Evolutionary conservation across 1,284 basidiomycete species (phyloP).

Genomic region (Apiotrichum gracile): DNA sequence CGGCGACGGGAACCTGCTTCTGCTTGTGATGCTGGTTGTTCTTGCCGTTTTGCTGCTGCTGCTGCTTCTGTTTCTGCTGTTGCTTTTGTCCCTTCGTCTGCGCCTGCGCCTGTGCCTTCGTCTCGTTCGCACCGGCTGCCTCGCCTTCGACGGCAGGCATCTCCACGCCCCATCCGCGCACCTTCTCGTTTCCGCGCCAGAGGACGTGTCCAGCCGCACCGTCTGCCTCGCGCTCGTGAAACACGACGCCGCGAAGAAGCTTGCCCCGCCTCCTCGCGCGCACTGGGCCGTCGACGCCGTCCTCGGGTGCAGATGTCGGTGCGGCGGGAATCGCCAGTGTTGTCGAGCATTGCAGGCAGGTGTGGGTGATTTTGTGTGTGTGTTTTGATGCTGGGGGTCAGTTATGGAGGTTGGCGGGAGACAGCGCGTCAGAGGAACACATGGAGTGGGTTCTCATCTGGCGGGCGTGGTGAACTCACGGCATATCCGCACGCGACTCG

Average conservation of each 20-base stretch:
- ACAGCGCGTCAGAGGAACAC: not conserved
- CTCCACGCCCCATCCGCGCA: constrained; percentile 10
- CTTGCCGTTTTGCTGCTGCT: not conserved
- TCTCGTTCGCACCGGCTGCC: not conserved
- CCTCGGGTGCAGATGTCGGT: constrained; percentile 1
- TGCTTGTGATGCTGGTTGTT: not conserved
- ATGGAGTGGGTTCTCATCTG: too few species aligned
- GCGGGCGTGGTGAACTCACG: constrained; percentile 30
- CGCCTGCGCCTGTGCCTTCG: not conserved
- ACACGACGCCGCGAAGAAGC: constrained; percentile 11
- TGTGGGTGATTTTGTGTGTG: constrained; percentile 19
- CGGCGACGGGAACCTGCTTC: not conserved
- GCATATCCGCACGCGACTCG: constrained; percentile 29
- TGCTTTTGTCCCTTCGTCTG: not conserved
- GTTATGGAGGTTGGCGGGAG: not conserved
- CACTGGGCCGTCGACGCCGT: constrained; percentile 26
- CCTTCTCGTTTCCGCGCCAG: constrained; percentile 9
- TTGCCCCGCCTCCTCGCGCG: constrained; percentile 16
- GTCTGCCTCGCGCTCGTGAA: constrained; percentile 24
- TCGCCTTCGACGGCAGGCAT: not conserved
- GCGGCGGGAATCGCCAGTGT: constrained; percentile 17
- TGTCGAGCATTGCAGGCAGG: constrained; percentile 27
- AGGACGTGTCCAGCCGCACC: constrained; percentile 3
- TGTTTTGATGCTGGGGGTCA: constrained; percentile 20
- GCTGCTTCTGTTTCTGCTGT: not conserved